Evolutionary conservation across 495 filamentous ascomycete genomes (phyloP), one percentile per base, ranked within the genome.

Genomic region (Talaromyces ruber): DNA sequence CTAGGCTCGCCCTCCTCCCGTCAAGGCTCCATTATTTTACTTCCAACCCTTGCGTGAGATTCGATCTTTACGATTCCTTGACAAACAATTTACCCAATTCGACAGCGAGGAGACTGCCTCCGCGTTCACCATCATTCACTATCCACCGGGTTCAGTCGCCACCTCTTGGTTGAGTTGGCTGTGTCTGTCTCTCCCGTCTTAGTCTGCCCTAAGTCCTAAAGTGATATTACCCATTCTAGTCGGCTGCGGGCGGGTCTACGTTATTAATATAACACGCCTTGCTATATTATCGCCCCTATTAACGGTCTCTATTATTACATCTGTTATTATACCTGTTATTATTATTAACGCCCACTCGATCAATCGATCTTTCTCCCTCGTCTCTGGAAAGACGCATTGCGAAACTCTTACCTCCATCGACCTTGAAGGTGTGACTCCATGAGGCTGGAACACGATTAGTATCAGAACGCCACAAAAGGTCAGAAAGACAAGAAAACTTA

Each of bases 111-210:
- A 39, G 34, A 39, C 34, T 39, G 34, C 43, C 5, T 37, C 8
- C 43, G 43, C 18, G 7, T 47, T 18, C 7, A 9, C 18, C 2
- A 18, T 47, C 43, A 8, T 25, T 53, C 16, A 5, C 50, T 12
- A 6, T 9, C 39, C 12, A 4, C 3, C 16, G 22, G 12, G 21
- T 28, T 21, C 45, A 28, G 26, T 57, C 29, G 54, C 54, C 34
- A 57, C 54, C 54, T 54, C 51, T 54, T 54, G 51, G 28, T 4
- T 54, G 51, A 54, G 51, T 54, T 57, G 54, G 54, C 54, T 57
- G 54, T 57, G 54, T 22, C 29, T 30, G 54, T 57, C 54, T 25
- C 54, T 57, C 18, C 50, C 50, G 50, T 28, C 50, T 53, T 26
- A 53, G 50, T 26, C 47, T 53, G 25, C 50, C 50, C 50, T 53